Evolutionary conservation across 1,284 basidiomycete species (phyloP).

Genomic region (Ustilago cynodontis): DNA sequence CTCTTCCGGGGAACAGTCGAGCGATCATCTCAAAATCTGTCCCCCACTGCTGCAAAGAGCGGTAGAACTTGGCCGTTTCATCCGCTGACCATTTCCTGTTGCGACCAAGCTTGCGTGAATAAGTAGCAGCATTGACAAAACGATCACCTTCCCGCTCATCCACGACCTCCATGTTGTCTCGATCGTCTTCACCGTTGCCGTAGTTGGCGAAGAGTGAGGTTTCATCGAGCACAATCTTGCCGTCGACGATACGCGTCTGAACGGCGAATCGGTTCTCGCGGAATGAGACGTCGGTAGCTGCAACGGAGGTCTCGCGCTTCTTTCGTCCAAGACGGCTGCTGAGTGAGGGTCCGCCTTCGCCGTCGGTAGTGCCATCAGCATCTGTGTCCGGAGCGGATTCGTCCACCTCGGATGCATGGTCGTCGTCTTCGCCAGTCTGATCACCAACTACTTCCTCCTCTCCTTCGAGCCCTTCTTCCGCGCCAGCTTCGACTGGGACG

Average conservation of each 20-base stretch:
- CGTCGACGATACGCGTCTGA: constrained; percentile 70
- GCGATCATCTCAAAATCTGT: constrained; percentile 93
- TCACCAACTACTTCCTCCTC: constrained; percentile 32
- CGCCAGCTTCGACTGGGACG: constrained; percentile 26
- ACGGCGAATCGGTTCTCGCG: constrained; percentile 66
- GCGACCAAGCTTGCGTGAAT: constrained; percentile 75
- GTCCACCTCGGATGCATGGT: constrained; percentile 22
- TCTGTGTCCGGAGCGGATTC: constrained; percentile 40
- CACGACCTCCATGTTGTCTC: constrained; percentile 80
- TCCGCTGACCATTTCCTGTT: constrained; percentile 84
- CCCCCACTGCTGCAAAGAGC: constrained; percentile 85
- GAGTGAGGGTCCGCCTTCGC: constrained; percentile 22
- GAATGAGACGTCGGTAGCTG: constrained; percentile 52
- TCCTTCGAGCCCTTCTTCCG: constrained; percentile 29
- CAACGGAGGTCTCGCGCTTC: constrained; percentile 38
- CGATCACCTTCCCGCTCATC: constrained; percentile 79
- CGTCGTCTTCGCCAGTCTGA: constrained; percentile 28
- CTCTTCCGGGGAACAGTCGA: constrained; percentile 84
- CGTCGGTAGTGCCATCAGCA: constrained; percentile 36
- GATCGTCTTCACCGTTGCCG: constrained; percentile 71
- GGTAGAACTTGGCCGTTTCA: constrained; percentile 86
- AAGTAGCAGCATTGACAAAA: constrained; percentile 86
- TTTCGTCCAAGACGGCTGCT: constrained; percentile 14
- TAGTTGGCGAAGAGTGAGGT: constrained; percentile 67
- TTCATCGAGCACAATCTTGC: constrained; percentile 70